Evolutionary conservation across 2,329 filamentous ascomycete species (phyloP), one percentile per base, ranked within the genome.

Genomic region (Colletotrichum spinosum): DNA sequence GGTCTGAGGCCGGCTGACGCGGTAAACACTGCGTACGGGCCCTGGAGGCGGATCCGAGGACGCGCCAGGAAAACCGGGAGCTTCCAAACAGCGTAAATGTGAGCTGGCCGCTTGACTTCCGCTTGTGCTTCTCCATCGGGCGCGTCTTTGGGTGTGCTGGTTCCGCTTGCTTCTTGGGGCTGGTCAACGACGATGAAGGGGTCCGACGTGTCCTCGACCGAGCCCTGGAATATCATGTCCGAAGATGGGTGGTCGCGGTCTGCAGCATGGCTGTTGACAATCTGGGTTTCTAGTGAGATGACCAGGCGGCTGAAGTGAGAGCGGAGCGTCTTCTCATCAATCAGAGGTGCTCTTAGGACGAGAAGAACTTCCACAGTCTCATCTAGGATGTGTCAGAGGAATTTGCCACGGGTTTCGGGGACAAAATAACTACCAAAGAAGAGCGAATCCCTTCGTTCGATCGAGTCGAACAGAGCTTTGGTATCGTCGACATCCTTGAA

Each of bases 301-400:
- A 85, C 81, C n/a, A 94, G 78, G 61, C 90, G 83, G 54, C 82
- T 81, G 41, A 93, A 79, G 60, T 88, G 88, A 41, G 85, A 82
- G 60, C 85, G 82, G 17, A 93, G 78, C 0, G 80, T 79, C 38
- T 81, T 75, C 65, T 90, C 84, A 60, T 88, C 84, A 60, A 85
- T 80, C 72, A 85, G 82, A 4, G 89, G 88, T 8, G 89, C 89
- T 71, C 86, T 86, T 62, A 94, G 83, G 10, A 92, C 82, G 67
- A 94, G 80, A 72, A 92, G 88, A 15, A 93, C 83, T 68, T 89
- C 81, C 61, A 92, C 84, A 34, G 87, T 88, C 81, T 94, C 92
- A 85, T 94, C 92, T 94, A 79, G 63, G 74, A 73, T 80, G 15
- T 41, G 6, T 25, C 25, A 25, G 25, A 25, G 25, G 25, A 12